These are phyloP conservation scores for Trichoderma endophyticum DNA, from an alignment of 2,329 filamentous ascomycete genomes.

Conservation along the genomic window DNA sequence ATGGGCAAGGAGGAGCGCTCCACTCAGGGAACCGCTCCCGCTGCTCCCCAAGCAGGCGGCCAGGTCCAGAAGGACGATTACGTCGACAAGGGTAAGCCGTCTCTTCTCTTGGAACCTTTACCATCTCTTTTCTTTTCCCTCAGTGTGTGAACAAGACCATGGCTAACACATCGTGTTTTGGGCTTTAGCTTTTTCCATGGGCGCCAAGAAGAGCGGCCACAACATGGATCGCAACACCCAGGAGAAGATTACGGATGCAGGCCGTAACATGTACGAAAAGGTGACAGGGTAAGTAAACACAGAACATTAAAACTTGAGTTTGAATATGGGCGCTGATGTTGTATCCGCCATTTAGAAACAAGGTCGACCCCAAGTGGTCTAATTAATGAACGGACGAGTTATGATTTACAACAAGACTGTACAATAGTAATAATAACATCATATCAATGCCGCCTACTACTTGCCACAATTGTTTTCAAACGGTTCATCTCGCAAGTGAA, in stretches of 20 bases:
- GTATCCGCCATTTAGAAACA: not conserved
- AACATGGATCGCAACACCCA: constrained; percentile 34
- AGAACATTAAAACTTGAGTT: not conserved
- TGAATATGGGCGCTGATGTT: not conserved
- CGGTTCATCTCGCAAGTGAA: not conserved
- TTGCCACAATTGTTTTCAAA: rapidly evolving
- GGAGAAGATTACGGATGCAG: constrained; percentile 41
- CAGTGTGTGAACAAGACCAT: not conserved
- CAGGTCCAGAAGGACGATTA: constrained; percentile 31
- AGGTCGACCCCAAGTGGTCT: constrained; percentile 13
- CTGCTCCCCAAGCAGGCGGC: not conserved
- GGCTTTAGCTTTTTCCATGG: constrained; percentile 29
- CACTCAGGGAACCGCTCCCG: constrained; percentile 19
- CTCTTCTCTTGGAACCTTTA: not conserved
- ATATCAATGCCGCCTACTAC: not conserved
- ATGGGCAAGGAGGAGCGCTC: constrained; percentile 22
- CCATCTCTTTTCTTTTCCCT: not conserved
- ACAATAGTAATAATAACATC: not conserved
- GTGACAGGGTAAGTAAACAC: constrained; percentile 34
- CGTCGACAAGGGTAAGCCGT: constrained; percentile 36
- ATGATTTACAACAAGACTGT: not conserved
- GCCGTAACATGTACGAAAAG: constrained; percentile 36
- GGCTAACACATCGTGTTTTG: not conserved
- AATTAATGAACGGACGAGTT: not conserved
- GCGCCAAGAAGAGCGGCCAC: constrained; percentile 35